Evolutionary conservation across 1,284 basidiomycete genomes (phyloP), one percentile per base, ranked within the genome.

Genomic region (Irpex sp.): DNA sequence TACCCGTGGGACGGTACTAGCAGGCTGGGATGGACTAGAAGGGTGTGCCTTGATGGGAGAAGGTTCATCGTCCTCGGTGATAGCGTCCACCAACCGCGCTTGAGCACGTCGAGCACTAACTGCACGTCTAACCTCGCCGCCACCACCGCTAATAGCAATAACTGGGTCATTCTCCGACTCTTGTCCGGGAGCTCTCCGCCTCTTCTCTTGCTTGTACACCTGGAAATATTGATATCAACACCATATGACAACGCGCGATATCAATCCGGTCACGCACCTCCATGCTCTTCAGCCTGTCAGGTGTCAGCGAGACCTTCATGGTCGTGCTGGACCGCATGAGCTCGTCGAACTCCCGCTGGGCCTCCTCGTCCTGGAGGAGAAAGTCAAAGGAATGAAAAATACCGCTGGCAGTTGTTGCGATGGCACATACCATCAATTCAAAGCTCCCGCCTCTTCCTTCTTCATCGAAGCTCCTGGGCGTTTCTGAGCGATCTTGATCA

Each of bases 271-370:
- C 49, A 72, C 77, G 75, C 77, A 95, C 95, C 82, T 96, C 94
- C 84, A 96, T 95, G 48, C 88, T 92, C 75, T 88, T 91, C 62
- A 97, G 80, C 60, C 95, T 83, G 78, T 96, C 92, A 62, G 96
- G 96, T 34, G 96, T 98, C 65, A 98, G 82, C 57, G 94, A 97
- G 70, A 98, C 90, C 75, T 96, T 97, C 89, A 96, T 92, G 7
- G 95, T 97, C 61, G 90, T 82, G 62, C 89, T 87, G 64, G 92
- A 94, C 60, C 87, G 85, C 85, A 97, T 89, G 73, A 97, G 80
- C 73, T 93, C 88, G 76, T 97, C 95, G 75, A 97, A 97, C 74
- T 96, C 92, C 65, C 90, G 83, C 63, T 84, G 80, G 52, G 83
- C 80, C 69, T 84, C 84, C 82, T 87, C 74, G 72, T 77, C 69